phyloP scores from a whole-genome alignment of 2,329 filamentous ascomycete genomes.

The Fusarium palustre region DNA sequence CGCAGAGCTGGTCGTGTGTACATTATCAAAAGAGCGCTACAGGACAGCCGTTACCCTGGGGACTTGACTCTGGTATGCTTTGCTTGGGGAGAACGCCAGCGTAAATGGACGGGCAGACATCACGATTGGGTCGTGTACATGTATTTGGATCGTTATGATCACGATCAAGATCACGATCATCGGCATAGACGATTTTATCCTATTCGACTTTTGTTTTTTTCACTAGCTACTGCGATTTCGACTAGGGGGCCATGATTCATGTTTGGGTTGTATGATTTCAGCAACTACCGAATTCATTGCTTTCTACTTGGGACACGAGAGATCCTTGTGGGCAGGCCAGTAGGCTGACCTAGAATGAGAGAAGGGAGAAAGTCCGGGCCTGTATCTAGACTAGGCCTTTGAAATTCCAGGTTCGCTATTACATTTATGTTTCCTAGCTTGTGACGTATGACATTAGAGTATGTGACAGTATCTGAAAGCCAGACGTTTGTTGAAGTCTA shows the following conservation, averaged over 20 bases:
- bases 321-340: slow-evolving; percentile 32
- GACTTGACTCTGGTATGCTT: slow-evolving; percentile 25
- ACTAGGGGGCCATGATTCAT: slow-evolving; percentile 27
- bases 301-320: slow-evolving; percentile 25
- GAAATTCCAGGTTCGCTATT: slow-evolving; percentile 37
- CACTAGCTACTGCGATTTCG: slow-evolving; percentile 37
- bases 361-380: slow-evolving; percentile 26
- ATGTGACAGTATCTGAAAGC: neutral
- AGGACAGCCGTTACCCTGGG: slow-evolving; percentile 41
- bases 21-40: slow-evolving; percentile 48
- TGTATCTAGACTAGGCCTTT: slow-evolving; percentile 45
- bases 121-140: slow-evolving; percentile 48
- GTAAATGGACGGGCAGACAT: slow-evolving; percentile 26
- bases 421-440: neutral
- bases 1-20: slow-evolving; percentile 51
- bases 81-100: slow-evolving; percentile 31
- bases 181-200: slow-evolving; percentile 47
- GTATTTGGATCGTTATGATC: slow-evolving; percentile 50
- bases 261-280: slow-evolving; percentile 46
- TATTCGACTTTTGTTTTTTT: slow-evolving; percentile 35
- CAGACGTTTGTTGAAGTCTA: neutral
- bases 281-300: slow-evolving; percentile 40
- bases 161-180: slow-evolving; percentile 33
- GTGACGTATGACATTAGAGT: neutral
- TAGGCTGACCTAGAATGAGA: slow-evolving; percentile 34